These are phyloP conservation scores for Xylariaceae sp. DNA, from an alignment of 2,329 filamentous ascomycete genomes.

Conservation along the genomic window DNA sequence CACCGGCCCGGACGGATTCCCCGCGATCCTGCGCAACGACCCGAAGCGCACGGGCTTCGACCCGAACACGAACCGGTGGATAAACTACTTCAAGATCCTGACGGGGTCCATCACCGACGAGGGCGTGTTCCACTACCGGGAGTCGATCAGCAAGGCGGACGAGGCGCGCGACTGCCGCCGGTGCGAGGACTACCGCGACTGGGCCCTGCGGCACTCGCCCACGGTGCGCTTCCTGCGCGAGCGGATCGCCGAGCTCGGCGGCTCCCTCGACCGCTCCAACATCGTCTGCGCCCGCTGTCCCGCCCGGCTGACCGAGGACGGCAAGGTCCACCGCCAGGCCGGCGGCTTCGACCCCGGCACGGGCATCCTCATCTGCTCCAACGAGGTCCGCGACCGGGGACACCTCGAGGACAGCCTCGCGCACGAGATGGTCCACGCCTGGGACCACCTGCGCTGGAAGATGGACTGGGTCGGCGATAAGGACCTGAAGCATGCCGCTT, in stretches of 20 bases:
- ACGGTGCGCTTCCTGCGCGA: constrained; percentile 81
- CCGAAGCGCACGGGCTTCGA: constrained; percentile 59
- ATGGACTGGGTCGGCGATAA: constrained; percentile 69
- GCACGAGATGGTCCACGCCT: constrained; percentile 97
- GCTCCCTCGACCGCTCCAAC: constrained; percentile 65
- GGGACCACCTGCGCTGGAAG: constrained; percentile 88
- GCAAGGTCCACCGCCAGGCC: constrained; percentile 57
- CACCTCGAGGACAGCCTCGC: constrained; percentile 91
- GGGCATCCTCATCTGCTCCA: constrained; percentile 89
- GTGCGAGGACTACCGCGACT: constrained; percentile 79
- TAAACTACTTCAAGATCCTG: constrained; percentile 80
- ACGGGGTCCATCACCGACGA: constrained; percentile 65
- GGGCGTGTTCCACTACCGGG: constrained; percentile 70
- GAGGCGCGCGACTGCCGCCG: constrained; percentile 72
- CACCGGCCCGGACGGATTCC: constrained; percentile 14
- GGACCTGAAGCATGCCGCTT: constrained; percentile 83
- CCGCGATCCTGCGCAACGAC: constrained; percentile 47
- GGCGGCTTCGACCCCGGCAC: constrained; percentile 84
- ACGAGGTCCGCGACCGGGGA: constrained; percentile 72
- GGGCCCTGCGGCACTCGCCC: constrained; percentile 77
- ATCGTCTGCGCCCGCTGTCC: constrained; percentile 79
- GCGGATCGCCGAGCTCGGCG: constrained; percentile 74
- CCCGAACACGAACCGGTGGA: constrained; percentile 60
- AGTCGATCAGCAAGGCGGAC: constrained; percentile 67
- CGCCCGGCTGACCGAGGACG: constrained; percentile 48